Evolutionary conservation across 2,329 filamentous ascomycete species (phyloP), one percentile per base, ranked within the genome.

Genomic region (Nothomitra cinnamomea): DNA sequence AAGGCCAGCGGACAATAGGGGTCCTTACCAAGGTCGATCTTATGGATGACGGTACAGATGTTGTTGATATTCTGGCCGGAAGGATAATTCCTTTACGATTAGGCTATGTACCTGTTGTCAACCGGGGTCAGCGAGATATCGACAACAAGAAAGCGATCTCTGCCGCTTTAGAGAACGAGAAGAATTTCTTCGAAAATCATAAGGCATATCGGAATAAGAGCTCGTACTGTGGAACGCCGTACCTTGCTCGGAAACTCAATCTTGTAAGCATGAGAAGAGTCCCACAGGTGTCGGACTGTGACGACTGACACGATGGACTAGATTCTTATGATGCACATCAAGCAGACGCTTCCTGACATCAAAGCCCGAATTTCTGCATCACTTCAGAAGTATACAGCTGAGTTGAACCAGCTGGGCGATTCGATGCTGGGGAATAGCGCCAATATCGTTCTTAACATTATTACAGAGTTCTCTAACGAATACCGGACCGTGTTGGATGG

Each of bases 271-370:
- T 22, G 38, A 42, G 38, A 24, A 13, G 32, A 12, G 21, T 42
- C 12, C 8, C 6, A 15, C 10, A 3, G 35, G 2, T 17, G 7
- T 49, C 8, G 24, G 13, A 13, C 7, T 8, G n/a, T 28, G 25
- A 49, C 13, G n/a, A 24, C 42, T 52, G 24, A 52, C n/a, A 41
- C 8, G 32, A 21, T 21, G 1, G 28, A 51, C 13, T 63, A 79
- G 76, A 96, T 98, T 65, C 78, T 98, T 61, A 96, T 98, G 90
- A 98, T 98, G 92, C 92, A 98, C 74, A 98, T 98, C 75, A 98
- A 98, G 72, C 90, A 98, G 73, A 98, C 92, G 1, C 78, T 98
- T 13, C 92, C 92, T 41, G 92, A 98, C 65, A 98, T 98, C 75
- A 98, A 98, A 73, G 87, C 86, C 13, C 85, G 94, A 58, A 98